phyloP scores from a whole-genome alignment of 2,329 filamentous ascomycete species.

The Fusarium tupiense region DNA sequence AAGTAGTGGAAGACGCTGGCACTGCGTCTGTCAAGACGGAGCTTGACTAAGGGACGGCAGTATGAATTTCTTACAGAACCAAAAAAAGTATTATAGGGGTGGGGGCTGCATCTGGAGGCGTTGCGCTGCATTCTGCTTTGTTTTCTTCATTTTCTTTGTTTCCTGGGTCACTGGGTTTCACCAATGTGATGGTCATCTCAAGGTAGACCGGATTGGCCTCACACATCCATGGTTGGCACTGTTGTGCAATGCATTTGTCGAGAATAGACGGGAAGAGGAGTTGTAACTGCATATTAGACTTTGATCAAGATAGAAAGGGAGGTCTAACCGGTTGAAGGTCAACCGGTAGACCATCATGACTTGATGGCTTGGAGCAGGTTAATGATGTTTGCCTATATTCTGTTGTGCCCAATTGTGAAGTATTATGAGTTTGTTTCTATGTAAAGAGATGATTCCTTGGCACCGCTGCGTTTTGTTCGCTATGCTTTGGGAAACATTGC shows the following conservation, averaged over 20 bases:
- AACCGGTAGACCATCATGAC: slow-evolving; percentile 46
- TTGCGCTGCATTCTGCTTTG: slow-evolving; percentile 50
- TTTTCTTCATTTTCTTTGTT: slow-evolving; percentile 43
- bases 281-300: slow-evolving; percentile 53
- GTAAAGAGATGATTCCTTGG: neutral
- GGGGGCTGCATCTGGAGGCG: slow-evolving; percentile 53
- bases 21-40: slow-evolving; percentile 56
- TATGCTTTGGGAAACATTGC: too few relatives aligned
- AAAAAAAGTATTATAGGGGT: slow-evolving; percentile 46
- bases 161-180: slow-evolving; percentile 36
- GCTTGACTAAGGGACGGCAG: slow-evolving; percentile 45
- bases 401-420: slow-evolving; percentile 25
- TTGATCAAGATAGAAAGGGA: slow-evolving; percentile 52
- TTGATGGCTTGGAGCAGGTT: slow-evolving; percentile 49
- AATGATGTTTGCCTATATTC: slow-evolving; percentile 46
- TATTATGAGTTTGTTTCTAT: neutral
- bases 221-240: slow-evolving; percentile 46
- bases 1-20: slow-evolving; percentile 54
- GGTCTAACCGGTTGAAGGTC: slow-evolving; percentile 43
- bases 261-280: slow-evolving; percentile 51
- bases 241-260: slow-evolving; percentile 50
- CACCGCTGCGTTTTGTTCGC: neutral
- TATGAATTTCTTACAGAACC: slow-evolving; percentile 44
- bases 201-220: slow-evolving; percentile 38
- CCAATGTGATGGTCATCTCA: slow-evolving; percentile 29